A percentile compares a stretch with the other conserved stretches of the same genome.
Evolutionary conservation across 352 stramenopile genomes (phyloP).

Genomic region (Globisporangium acanthophoron): DNA sequence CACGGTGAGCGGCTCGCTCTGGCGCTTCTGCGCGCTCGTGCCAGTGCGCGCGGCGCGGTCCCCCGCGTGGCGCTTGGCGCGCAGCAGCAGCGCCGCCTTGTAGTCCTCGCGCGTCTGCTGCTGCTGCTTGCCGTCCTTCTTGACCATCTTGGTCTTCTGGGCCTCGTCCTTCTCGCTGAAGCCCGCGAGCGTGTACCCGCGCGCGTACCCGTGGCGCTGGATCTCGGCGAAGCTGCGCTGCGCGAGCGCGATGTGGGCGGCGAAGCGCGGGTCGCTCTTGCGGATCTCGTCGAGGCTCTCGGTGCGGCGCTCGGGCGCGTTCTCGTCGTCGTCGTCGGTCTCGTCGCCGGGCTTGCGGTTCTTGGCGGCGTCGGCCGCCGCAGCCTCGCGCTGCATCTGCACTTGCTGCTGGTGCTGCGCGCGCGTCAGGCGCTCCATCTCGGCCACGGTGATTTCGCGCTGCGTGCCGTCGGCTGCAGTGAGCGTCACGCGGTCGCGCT

Average conservation of each 20-base stretch:
- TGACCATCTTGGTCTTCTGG: neutral
- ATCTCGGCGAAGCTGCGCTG: slow-evolving; percentile 43
- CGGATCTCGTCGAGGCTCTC: slow-evolving; percentile 31
- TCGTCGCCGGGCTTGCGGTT: neutral
- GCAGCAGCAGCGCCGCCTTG: slow-evolving; percentile 45
- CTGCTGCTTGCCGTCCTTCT: slow-evolving; percentile 2
- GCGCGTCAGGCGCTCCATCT: slow-evolving; percentile 32
- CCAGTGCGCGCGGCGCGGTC: slow-evolving; percentile 16
- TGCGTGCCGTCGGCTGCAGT: slow-evolving; percentile 34
- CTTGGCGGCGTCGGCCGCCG: neutral
- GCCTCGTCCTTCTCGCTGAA: slow-evolving; percentile 44
- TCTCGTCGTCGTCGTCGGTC: slow-evolving; percentile 1
- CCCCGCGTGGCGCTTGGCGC: slow-evolving; percentile 17
- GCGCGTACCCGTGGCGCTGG: slow-evolving; percentile 53
- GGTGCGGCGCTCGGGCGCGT: slow-evolving; percentile 19
- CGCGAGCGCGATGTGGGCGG: slow-evolving; percentile 38
- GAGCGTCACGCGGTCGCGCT: slow-evolving; percentile 24
- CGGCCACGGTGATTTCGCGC: slow-evolving; percentile 37
- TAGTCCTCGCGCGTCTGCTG: slow-evolving; percentile 16
- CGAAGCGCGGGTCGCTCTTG: slow-evolving; percentile 39
- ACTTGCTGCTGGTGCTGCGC: slow-evolving; percentile 27
- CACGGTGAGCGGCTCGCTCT: slow-evolving; percentile 12
- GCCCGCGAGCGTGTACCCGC: slow-evolving; percentile 38
- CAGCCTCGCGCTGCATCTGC: slow-evolving; percentile 22
- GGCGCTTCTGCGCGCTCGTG: slow-evolving; percentile 22